Conservation (phyloP, 306 rosid species). For the Malus fusca region DNA sequence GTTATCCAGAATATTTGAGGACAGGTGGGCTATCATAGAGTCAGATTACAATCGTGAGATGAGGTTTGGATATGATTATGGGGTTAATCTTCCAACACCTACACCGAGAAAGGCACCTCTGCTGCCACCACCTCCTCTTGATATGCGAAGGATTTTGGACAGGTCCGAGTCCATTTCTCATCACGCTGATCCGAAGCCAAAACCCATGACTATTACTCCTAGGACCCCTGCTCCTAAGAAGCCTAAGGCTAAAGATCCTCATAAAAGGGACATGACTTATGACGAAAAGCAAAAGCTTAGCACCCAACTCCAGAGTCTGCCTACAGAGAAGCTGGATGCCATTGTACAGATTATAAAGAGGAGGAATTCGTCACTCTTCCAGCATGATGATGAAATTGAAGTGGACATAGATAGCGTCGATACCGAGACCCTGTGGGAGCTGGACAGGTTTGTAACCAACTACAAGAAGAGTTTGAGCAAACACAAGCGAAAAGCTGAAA, state of each 20-base stretch:
- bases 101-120: constrained; percentile 56
- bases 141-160: constrained; percentile 68
- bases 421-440: constrained; percentile 94
- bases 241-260: constrained; percentile 92
- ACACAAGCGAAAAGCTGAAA: constrained; percentile 78
- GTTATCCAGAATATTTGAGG: constrained; percentile 65
- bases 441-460: constrained; percentile 88
- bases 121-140: constrained; percentile 62
- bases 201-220: constrained; percentile 54
- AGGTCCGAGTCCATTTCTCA: constrained; percentile 61
- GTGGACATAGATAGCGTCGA: constrained; percentile 93
- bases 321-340: constrained; percentile 75
- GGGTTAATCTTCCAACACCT: constrained; percentile 44
- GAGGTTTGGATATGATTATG: constrained; percentile 53
- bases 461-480: constrained; percentile 93
- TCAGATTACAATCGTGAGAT: constrained; percentile 72
- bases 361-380: constrained; percentile 58
- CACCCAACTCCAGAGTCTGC: constrained; percentile 71
- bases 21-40: constrained; percentile 87
- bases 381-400: constrained; percentile 89
- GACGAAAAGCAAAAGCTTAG: constrained; percentile 89
- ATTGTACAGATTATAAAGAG: constrained; percentile 78
- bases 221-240: constrained; percentile 90
- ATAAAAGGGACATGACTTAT: constrained; percentile 88
- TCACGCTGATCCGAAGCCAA: constrained; percentile 35